Base-by-base conservation (phyloP, 495 filamentous ascomycete genomes). In the Amniculicola lignicola region DNA sequence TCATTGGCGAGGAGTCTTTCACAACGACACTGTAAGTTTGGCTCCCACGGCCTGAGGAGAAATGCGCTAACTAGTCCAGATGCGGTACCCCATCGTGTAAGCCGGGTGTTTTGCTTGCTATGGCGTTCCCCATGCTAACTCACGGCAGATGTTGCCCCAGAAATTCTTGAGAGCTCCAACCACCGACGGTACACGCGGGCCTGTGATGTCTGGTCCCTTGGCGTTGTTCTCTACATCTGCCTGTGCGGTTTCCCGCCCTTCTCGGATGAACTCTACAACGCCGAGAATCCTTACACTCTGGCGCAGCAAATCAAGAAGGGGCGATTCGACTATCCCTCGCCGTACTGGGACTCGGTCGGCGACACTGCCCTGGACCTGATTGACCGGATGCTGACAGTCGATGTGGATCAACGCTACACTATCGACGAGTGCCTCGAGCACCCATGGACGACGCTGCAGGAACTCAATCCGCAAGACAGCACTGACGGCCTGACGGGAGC, bases 211-310 rank as follows among this genome's bases (percentile, higher is more conserved):
- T 99, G 94, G 94, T 95, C 90, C 0, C 80, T 97, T 14, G 94
- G 94, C 11, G 94, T 99, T 9, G 94, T 97, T n/a, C 80, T 99
- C 18, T 99, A 99, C 70, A 97, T 99, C 61, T 97, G 91, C 67
- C 82, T 99, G 12, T 99, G 94, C 67, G 94, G 94, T 3, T 99
- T 97, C 62, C 93, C 94, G 3, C 94, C 94, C 0, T 99, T 99
- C 73, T 90, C 86, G 2, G 94, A 97, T 59, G 94, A 99, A 70
- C 82, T 97, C 0, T 86, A 80, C 63, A 86, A 82, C 4, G 51
- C 69, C 3, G 82, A 89, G 36, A 86, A 90, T 57, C 94, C 92
- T 9, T 96, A 88, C 59, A 90, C 79, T 0, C 77, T 99, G 14
- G 85, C 87, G 0, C 88, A 99, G 58, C 83, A 97, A 72, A 99